Percentiles rank a stretch among this genome's conserved stretches.
These are phyloP conservation scores for Backusella macrospora DNA, from an alignment of 192 early-diverging fungal genomes.

Conservation along the genomic window DNA sequence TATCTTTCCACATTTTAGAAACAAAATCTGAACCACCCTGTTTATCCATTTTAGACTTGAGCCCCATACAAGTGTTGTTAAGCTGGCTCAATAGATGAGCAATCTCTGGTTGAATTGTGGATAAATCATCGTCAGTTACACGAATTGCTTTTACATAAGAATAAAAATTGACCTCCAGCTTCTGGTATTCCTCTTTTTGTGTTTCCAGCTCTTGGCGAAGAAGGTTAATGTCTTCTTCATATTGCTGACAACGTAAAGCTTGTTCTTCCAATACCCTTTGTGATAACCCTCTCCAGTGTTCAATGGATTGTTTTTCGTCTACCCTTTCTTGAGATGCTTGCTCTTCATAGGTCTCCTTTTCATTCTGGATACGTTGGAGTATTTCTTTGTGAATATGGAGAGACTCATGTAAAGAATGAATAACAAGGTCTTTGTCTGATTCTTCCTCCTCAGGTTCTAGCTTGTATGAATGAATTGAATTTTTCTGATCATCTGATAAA, in stretches of 20 bases:
- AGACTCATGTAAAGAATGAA: constrained; percentile 28
- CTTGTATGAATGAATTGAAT: not conserved
- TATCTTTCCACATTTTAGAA: constrained; percentile 18
- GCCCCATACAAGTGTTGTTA: constrained; percentile 32
- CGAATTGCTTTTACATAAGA: constrained; percentile 40
- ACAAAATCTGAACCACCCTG: constrained; percentile 22
- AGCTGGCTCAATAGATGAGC: constrained; percentile 35
- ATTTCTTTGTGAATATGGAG: constrained; percentile 29
- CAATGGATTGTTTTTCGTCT: not conserved
- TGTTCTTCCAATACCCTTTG: constrained; percentile 13
- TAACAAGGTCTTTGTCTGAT: constrained; percentile 31
- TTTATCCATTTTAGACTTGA: constrained; percentile 20
- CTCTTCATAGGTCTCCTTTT: constrained; percentile 20
- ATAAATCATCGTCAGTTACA: constrained; percentile 53
- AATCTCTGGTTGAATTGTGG: constrained; percentile 48
- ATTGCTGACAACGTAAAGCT: not conserved
- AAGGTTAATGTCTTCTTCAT: not conserved
- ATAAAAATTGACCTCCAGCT: constrained; percentile 32
- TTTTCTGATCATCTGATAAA: constrained; percentile 10
- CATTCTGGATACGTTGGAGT: constrained; percentile 20
- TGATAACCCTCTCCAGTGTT: not conserved
- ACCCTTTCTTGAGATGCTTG: constrained; percentile 6
- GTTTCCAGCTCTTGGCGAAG: constrained; percentile 15
- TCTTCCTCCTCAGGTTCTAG: constrained; percentile 16
- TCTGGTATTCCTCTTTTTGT: constrained; percentile 23